Conservation (phyloP, 2,329 filamentous ascomycete species). For the Drechslerella stenobrocha region DNA sequence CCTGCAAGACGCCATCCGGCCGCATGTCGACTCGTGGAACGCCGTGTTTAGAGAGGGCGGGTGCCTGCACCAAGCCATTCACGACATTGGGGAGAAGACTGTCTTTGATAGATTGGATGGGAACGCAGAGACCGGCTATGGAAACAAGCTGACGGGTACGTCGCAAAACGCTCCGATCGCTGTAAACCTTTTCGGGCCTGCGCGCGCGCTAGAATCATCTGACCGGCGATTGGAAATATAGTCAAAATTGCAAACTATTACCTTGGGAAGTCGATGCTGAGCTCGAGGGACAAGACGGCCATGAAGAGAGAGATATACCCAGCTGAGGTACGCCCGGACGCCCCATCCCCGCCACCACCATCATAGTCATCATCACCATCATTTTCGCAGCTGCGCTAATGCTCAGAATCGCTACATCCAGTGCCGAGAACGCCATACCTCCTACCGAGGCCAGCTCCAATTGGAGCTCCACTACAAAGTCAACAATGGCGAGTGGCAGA, state of each 20-base stretch:
- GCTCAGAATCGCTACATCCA: conserved; percentile 10
- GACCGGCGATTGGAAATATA: conserved; percentile 17
- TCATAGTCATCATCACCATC: background rate
- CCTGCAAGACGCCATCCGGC: conserved; percentile 80
- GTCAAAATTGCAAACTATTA: conserved; percentile 78
- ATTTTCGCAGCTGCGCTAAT: background rate
- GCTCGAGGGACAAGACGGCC: conserved; percentile 58
- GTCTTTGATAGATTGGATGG: conserved; percentile 81
- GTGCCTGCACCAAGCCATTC: conserved; percentile 72
- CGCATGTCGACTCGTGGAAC: conserved; percentile 96
- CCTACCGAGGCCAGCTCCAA: conserved; percentile 83
- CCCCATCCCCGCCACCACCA: background rate
- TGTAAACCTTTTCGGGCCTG: too few relatives aligned
- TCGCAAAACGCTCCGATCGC: too few relatives aligned
- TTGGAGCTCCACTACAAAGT: conserved; percentile 82
- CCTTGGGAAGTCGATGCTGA: conserved; percentile 69
- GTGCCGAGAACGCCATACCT: conserved; percentile 88
- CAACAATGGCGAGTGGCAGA: conserved; percentile 81
- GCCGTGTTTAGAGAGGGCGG: conserved; percentile 76
- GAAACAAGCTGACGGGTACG: conserved; percentile 69
- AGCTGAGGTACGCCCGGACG: conserved; percentile 62
- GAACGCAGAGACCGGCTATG: conserved; percentile 61
- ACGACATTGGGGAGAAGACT: conserved; percentile 85
- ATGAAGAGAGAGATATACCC: conserved; percentile 84
- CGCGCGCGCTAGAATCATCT: background rate